phyloP scores from a whole-genome alignment of 2,329 filamentous ascomycete genomes.

The Didymosphaeria variabile region DNA sequence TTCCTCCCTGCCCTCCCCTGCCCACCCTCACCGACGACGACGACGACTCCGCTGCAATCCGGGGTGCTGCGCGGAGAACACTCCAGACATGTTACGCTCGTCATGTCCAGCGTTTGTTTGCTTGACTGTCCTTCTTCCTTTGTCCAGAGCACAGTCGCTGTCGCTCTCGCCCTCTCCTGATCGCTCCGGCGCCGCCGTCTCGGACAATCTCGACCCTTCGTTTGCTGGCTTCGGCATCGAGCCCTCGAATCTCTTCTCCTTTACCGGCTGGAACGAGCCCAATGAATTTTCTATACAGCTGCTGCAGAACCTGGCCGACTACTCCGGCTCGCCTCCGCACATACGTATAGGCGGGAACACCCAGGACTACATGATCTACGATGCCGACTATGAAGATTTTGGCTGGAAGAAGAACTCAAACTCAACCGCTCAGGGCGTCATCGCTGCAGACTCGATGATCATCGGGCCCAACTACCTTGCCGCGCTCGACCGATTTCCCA shows the following conservation, averaged over 20 bases:
- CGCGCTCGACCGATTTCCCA: constrained; percentile 59
- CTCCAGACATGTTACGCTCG: constrained; percentile 24
- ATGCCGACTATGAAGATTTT: constrained; percentile 48
- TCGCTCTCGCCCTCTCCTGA: constrained; percentile 43
- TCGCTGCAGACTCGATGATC: constrained; percentile 55
- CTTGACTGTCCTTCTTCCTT: constrained; percentile 17
- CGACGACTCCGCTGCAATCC: constrained; percentile 1
- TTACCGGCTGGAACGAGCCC: constrained; percentile 54
- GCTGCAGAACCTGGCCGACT: constrained; percentile 59
- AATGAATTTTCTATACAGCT: constrained; percentile 60
- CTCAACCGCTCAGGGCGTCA: constrained; percentile 51
- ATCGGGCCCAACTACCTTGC: constrained; percentile 60
- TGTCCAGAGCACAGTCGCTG: constrained; percentile 40
- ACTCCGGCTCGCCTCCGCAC: constrained; percentile 59
- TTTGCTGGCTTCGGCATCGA: constrained; percentile 63
- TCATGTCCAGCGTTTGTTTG: constrained; percentile 28
- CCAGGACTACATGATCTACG: constrained; percentile 60
- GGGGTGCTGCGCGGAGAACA: not conserved
- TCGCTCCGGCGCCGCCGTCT: constrained; percentile 40
- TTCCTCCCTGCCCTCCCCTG: constrained; percentile 5
- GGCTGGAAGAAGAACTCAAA: constrained; percentile 51
- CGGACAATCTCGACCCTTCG: constrained; percentile 51
- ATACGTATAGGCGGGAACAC: constrained; percentile 63
- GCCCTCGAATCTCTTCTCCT: constrained; percentile 62
- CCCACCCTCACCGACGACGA: not conserved